Evolutionary conservation across 352 stramenopile species (phyloP), one percentile per base, ranked within the genome.

Genomic region (Phytophthora uliginosa): DNA sequence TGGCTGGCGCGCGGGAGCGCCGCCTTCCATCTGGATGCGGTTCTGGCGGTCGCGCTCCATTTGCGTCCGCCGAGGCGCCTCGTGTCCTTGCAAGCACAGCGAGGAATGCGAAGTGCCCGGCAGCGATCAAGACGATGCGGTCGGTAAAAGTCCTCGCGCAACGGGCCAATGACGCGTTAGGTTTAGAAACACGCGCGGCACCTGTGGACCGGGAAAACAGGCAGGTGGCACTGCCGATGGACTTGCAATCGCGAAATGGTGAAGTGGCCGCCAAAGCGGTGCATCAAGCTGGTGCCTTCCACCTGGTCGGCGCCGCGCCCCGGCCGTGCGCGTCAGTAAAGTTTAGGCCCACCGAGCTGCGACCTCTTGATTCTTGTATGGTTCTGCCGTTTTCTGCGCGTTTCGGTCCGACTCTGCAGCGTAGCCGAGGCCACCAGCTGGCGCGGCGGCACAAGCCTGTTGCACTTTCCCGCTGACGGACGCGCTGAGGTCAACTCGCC

Each of bases 31-130:
- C 45, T 12, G 45, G 45, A 10, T 8, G 45, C 45, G 45, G 45
- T 51, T 51, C 36, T 6, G 71, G 74, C 31, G 81, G 47, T 26
- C 78, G 66, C 76, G 53, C 63, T 73, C 60, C 69, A 88, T 77
- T 20, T 45, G 52, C 13, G 59, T 67, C 53, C 48, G 60, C 57
- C 45, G 28, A 66, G 53, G 22, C n/a, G 53, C 36, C 28, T 66
- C 62, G 58, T 65, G 68, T 66, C 51, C 58, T 54, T 57, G 33
- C 42, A 36, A 62, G 55, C 13, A 22, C 20, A 38, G 60, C 57
- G 73, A 67, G 53, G 53, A 69, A 76, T 59, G 50, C 22, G 56
- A 74, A 77, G 60, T 76, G 60, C 13, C 22, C 26, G 26, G n/a
- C 15, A 33, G 38, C 67, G 71, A 55, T 77, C 64, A 71, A 59